Evolutionary conservation across 148 eudicot species (phyloP).

Genomic region (Gaultheria prostrata): DNA sequence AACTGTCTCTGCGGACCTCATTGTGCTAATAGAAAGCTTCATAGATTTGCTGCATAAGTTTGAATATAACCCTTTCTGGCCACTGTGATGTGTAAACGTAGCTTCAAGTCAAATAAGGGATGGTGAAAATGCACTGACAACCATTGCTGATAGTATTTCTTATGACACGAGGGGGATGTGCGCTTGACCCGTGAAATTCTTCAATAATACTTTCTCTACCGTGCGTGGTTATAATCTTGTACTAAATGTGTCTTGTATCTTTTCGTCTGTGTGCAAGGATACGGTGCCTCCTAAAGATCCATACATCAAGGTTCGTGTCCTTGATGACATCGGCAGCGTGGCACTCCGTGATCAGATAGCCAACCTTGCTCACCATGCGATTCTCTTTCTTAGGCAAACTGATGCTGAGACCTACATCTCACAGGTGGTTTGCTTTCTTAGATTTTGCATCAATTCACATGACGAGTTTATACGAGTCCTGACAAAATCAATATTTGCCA

Average conservation of each 20-base stretch:
- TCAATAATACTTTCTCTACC: neutral
- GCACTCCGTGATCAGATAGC: conserved; percentile 70
- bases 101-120: neutral
- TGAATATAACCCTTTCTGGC: neutral
- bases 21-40: neutral
- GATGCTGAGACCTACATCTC: conserved; percentile 93
- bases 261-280: conserved; percentile 43
- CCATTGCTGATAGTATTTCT: neutral
- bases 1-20: neutral
- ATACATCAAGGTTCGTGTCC: conserved; percentile 84
- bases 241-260: neutral
- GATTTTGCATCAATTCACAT: neutral
- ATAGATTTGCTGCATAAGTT: neutral
- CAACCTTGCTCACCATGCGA: conserved; percentile 79
- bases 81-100: neutral
- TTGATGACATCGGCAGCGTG: conserved; percentile 76
- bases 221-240: neutral
- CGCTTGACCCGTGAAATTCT: neutral
- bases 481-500: conserved; percentile 4
- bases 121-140: neutral
- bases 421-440: conserved; percentile 41
- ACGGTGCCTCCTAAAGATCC: conserved; percentile 99
- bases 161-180: neutral
- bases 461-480: neutral
- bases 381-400: conserved; percentile 75